Percentiles rank a stretch among this genome's conserved stretches.
Conservation (phyloP, 352 stramenopile species). For the Hyaloperonospora brassicae region DNA sequence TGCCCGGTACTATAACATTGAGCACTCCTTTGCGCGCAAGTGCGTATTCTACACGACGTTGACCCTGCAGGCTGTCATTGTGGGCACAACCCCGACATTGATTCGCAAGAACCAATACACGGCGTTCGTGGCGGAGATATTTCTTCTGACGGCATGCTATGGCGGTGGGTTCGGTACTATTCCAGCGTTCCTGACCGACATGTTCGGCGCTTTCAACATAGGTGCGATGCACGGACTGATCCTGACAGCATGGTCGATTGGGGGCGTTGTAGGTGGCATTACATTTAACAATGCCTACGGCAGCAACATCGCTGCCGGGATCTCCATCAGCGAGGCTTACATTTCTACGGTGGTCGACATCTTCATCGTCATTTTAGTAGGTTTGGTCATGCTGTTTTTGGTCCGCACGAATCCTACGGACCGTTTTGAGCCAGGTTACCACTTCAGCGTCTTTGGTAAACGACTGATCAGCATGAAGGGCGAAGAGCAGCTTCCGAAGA, state of each 20-base stretch:
- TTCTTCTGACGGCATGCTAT: conserved; percentile 67
- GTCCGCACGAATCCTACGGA: conserved; percentile 56
- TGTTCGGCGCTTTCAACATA: conserved; percentile 82
- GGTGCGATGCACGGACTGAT: conserved; percentile 75
- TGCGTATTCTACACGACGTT: conserved; percentile 59
- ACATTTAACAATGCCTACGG: conserved; percentile 58
- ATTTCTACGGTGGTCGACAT: conserved; percentile 65
- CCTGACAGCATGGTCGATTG: conserved; percentile 73
- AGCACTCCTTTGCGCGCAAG: conserved; percentile 47
- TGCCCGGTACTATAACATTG: conserved; percentile 37
- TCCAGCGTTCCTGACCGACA: conserved; percentile 71
- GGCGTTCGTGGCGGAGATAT: conserved; percentile 50
- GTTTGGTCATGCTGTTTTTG: conserved; percentile 49
- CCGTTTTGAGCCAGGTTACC: conserved; percentile 62
- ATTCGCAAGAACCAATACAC: conserved; percentile 54
- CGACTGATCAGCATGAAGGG: conserved; percentile 50
- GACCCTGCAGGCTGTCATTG: conserved; percentile 47
- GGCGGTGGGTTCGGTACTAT: conserved; percentile 74
- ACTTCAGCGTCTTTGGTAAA: conserved; percentile 53
- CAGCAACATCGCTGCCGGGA: conserved; percentile 26
- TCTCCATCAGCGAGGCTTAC: conserved; percentile 44
- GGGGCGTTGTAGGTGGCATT: conserved; percentile 67
- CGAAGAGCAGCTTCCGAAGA: conserved; percentile 23
- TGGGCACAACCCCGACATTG: conserved; percentile 44
- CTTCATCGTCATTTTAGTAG: conserved; percentile 40